Conservation (phyloP, 2,329 filamentous ascomycete genomes). For the Cordyceps cateniannulata region DNA sequence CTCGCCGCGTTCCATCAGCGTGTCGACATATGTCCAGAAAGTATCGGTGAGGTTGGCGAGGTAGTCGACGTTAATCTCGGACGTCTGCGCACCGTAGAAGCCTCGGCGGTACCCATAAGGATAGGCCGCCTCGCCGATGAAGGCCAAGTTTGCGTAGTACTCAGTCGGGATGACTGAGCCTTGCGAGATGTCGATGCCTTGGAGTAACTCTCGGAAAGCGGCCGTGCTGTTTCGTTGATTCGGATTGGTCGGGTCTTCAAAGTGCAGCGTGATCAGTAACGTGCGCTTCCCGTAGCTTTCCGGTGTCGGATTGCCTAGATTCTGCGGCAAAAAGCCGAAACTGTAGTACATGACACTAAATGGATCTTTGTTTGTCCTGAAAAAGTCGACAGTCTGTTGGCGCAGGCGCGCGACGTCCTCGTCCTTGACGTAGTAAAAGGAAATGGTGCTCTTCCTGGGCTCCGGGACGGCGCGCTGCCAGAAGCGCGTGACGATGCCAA, state of each 20-base stretch:
- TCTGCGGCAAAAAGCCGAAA: constrained; percentile 3
- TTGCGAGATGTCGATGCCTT: background rate
- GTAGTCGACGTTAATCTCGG: constrained; percentile 3
- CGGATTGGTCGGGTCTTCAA: constrained; percentile 3
- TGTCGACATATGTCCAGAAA: constrained; percentile 3
- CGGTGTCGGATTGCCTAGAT: background rate
- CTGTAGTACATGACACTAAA: constrained; percentile 11
- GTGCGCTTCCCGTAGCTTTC: constrained; percentile 6
- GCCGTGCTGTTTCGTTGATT: background rate
- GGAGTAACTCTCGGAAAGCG: background rate
- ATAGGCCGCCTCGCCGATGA: constrained; percentile 7
- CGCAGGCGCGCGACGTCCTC: background rate
- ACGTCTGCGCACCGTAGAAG: constrained; percentile 9
- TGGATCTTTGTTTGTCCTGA: constrained; percentile 3
- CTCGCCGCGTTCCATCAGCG: background rate
- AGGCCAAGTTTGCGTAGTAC: constrained; percentile 3
- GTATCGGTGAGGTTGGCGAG: background rate
- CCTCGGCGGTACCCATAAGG: constrained; percentile 10
- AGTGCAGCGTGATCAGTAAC: constrained; percentile 7
- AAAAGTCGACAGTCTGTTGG: constrained; percentile 5
- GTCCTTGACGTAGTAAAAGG: constrained; percentile 10
- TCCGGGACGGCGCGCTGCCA: constrained; percentile 9
- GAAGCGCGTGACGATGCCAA: constrained; percentile 26
- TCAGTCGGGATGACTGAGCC: background rate
- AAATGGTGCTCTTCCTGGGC: constrained; percentile 8